Evolutionary conservation across 305 asterid species (phyloP), one percentile per base, ranked within the genome.

Genomic region (Fraxinus baroniana): DNA sequence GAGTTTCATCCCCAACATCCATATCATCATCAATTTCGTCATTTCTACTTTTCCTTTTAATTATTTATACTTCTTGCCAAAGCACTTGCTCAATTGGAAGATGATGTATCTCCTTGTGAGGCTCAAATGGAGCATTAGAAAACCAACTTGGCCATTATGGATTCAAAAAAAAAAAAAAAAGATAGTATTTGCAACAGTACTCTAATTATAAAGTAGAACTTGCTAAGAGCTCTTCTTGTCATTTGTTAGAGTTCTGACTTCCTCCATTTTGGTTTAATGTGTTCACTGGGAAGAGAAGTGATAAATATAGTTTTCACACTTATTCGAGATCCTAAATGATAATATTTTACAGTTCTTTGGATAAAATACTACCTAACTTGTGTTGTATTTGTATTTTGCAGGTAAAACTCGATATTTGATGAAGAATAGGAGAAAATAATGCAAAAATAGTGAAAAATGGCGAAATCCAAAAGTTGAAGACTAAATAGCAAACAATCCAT

Each of bases 81-180:
- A 89, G 90, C 96, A 66, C 98, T 96, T 70, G 83, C 93, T 78
- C 99, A 96, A 79, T 85, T 96, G 79, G 99, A 96, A 87, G 97
- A 94, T 87, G 97, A 91, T 80, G 57, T 93, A 85, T 87, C 95
- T 87, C 98, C 98, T 39, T 92, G 98, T 89, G 93, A 94, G 89
- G 92, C 93, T 85, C 97, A 94, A 87, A 62, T 62, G 32, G 72
- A 62, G 33, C 33, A 62, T 32, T 62, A 12, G 72, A 22, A 62
- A 20, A 22, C 72, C 15, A 62, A 26, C 1, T 26, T 26, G 30
- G 30, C 72, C 5, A 62, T 62, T 10, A 62, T 62, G 72, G 72
- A 62, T 62, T 62, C 72, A n/a, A n/a, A n/a, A n/a, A n/a, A n/a
- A n/a, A n/a, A 7, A 62, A 62, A 62, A 33, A 62, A 62, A 62